Evolutionary conservation across 495 filamentous ascomycete species (phyloP), one percentile per base, ranked within the genome.

Genomic region (Halenospora varia): DNA sequence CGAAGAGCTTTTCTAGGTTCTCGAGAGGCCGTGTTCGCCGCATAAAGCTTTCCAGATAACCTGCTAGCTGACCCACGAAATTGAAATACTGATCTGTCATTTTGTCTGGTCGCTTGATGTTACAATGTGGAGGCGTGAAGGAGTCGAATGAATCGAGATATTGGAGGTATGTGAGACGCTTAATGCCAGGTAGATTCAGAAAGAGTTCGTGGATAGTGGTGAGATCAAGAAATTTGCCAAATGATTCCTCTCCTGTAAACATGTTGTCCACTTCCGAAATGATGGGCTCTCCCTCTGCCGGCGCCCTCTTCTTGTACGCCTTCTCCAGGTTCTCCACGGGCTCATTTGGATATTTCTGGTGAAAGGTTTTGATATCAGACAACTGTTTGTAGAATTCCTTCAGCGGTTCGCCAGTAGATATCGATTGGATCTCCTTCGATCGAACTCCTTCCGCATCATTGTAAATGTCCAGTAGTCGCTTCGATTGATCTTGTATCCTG

Each of bases 221-320:
- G 50, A 98, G 72, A 71, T 98, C 94, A 61, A 97, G 84, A 68
- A 87, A 97, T 55, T 89, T 86, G 23, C 94, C 94, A 63, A 86
- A 96, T 2, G 85, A 84, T 70, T 98, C 94, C 72, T 97, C 94
- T 18, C 94, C 95, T 1, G 90, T 94, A 68, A 97, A 98, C 86
- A 96, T 88, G 52, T 79, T 83, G 62, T 97, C 92, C 53, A 96
- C 84, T 46, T 92, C 83, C 60, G 77, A 80, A 1, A 75, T 74
- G 17, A 76, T 67, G 20, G 70, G 64, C 35, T 92, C 89, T 35
- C 87, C 84, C 44, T 87, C 83, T 1, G 74, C 85, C 6, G 85
- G 79, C 25, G 82, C 82, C 51, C 79, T 82, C 41, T 85, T 86
- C 72, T 90, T 88, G 72, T 98, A 97, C 56, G 92, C 90, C 55